These are phyloP conservation scores for Claviceps arundinis DNA, from an alignment of 2,329 filamentous ascomycete genomes.

Conservation along the genomic window DNA sequence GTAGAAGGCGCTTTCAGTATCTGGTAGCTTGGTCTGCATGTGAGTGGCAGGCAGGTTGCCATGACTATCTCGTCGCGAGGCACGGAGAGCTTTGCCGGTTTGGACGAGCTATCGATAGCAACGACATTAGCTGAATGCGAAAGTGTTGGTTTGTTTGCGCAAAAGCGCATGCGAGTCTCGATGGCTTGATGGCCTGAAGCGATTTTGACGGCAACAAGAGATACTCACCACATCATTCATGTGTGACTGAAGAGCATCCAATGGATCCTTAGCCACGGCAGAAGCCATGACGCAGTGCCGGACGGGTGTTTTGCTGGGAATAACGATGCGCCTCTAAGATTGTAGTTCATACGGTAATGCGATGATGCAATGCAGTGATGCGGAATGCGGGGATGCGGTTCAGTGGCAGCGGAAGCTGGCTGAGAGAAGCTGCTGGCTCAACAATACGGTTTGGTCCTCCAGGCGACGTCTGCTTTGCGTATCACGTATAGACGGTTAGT, in stretches of 20 bases:
- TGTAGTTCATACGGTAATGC: neutral
- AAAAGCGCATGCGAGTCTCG: neutral
- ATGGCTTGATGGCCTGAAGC: neutral
- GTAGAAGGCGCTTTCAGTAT: conserved; percentile 36
- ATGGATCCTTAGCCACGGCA: conserved; percentile 22
- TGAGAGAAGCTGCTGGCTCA: neutral
- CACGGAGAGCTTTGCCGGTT: conserved; percentile 42
- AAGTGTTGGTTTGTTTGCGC: neutral
- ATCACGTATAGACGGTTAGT: neutral
- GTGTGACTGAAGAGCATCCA: conserved; percentile 37
- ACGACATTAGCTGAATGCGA: neutral
- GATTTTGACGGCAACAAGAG: neutral
- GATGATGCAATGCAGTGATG: neutral
- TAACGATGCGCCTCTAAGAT: neutral
- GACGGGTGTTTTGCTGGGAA: neutral
- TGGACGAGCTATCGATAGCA: conserved; percentile 37
- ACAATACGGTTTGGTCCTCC: neutral
- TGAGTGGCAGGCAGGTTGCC: conserved; percentile 21
- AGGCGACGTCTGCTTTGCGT: neutral
- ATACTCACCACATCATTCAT: conserved; percentile 41
- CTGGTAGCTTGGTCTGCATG: conserved; percentile 29
- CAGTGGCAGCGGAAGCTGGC: neutral
- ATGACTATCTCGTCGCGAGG: conserved; percentile 32
- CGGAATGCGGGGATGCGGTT: neutral
- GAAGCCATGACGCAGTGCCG: conserved; percentile 9